These are phyloP conservation scores for Diatrype stigma DNA, from an alignment of 2,329 filamentous ascomycete genomes.

Conservation along the genomic window DNA sequence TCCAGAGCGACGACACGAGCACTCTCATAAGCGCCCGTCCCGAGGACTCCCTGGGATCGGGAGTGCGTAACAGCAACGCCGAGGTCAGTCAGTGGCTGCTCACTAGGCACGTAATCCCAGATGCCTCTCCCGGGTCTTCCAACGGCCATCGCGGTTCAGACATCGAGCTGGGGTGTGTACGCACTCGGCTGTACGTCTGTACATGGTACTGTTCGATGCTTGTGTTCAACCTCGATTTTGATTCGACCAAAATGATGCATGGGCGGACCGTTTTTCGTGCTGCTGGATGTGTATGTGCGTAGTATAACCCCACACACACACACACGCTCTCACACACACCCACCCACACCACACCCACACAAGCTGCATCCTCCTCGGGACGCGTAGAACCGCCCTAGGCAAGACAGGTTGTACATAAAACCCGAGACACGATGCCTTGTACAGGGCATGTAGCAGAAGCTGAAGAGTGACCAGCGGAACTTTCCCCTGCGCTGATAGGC, in stretches of 20 bases:
- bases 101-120: not conserved
- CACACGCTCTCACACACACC: not conserved
- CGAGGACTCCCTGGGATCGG: not conserved
- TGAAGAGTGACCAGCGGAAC: not conserved
- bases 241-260: slow-evolving; percentile 27
- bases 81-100: not conserved
- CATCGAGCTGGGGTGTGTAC: slow-evolving; percentile 2
- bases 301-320: slow-evolving; percentile 3
- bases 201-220: slow-evolving; percentile 2
- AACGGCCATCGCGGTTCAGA: not conserved
- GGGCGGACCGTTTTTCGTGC: slow-evolving; percentile 35
- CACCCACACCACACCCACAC: no score
- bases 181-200: slow-evolving; percentile 2
- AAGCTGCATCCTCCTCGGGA: not conserved
- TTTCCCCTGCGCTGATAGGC: not conserved
- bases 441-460: not conserved
- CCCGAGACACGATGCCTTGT: not conserved
- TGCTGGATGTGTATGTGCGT: slow-evolving; percentile 12
- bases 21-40: no score
- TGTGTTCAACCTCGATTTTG: slow-evolving; percentile 3
- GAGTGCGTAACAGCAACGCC: not conserved
- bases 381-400: not conserved
- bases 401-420: not conserved
- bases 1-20: no score
- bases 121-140: not conserved